A percentile compares a stretch with the other conserved stretches of the same genome.
phyloP scores from a whole-genome alignment of 2,329 filamentous ascomycete genomes.

The Chaetomiaceae sp. region DNA sequence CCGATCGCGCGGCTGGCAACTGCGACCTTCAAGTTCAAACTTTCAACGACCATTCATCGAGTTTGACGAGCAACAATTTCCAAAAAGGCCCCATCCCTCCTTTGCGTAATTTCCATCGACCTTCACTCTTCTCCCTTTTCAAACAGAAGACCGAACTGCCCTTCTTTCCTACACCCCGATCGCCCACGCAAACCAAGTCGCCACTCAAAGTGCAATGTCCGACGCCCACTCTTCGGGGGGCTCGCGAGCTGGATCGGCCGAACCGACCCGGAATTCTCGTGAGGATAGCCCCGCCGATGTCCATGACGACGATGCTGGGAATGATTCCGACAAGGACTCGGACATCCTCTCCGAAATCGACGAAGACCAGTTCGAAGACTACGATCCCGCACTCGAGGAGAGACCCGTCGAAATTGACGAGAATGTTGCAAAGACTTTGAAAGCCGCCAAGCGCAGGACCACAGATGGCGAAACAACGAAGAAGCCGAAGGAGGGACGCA shows the following conservation, averaged over 20 bases:
- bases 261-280: slow-evolving; percentile 22
- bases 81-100: too few relatives aligned
- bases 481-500: slow-evolving; percentile 70
- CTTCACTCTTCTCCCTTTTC: too few relatives aligned
- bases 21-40: background rate
- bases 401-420: slow-evolving; percentile 64
- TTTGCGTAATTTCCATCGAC: too few relatives aligned
- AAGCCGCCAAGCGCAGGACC: slow-evolving; percentile 62
- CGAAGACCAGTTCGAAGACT: slow-evolving; percentile 66
- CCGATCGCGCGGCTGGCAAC: background rate
- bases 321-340: slow-evolving; percentile 49
- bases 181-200: too few relatives aligned
- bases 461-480: slow-evolving; percentile 58
- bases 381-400: slow-evolving; percentile 59
- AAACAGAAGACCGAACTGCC: too few relatives aligned
- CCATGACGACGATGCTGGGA: slow-evolving; percentile 24
- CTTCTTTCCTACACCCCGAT: too few relatives aligned
- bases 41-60: background rate
- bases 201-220: too few relatives aligned
- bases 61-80: too few relatives aligned
- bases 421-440: slow-evolving; percentile 58
- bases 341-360: slow-evolving; percentile 64
- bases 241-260: slow-evolving; percentile 35
- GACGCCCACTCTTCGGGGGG: slow-evolving; percentile 41
- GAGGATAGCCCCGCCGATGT: slow-evolving; percentile 22